Percentiles rank a stretch among this genome's conserved stretches.
phyloP scores from a whole-genome alignment of 768 basidiomycete genomes.

The Tulasnella sp. region DNA sequence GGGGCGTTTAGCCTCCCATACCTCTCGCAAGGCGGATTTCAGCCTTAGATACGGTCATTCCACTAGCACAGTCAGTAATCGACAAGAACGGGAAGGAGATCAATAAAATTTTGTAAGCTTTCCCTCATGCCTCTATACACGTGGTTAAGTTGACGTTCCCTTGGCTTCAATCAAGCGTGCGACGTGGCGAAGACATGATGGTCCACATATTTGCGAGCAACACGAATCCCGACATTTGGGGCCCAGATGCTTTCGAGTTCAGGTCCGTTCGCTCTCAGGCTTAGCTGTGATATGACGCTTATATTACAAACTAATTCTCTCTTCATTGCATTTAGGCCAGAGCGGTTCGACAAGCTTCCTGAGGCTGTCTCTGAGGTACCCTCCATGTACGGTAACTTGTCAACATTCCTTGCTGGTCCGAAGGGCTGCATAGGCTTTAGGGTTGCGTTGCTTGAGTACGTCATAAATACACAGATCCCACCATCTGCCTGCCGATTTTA shows the following conservation, averaged over 20 bases:
- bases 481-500: no score
- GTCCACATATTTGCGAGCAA: conserved; percentile 10
- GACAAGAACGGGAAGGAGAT: conserved; percentile 35
- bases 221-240: conserved; percentile 16
- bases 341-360: conserved; percentile 4
- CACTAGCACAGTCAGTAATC: conserved; percentile 37
- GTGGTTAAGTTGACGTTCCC: no score
- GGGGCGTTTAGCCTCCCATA: no score
- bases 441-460: conserved; percentile 15
- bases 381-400: conserved; percentile 4
- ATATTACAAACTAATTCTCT: no score
- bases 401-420: conserved; percentile 14
- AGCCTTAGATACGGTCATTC: conserved; percentile 43
- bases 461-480: not conserved
- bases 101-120: conserved; percentile 31
- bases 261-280: no score
- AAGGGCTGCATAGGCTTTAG: conserved; percentile 16
- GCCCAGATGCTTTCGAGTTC: conserved; percentile 19
- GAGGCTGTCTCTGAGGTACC: conserved; percentile 4
- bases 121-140: not conserved
- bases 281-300: no score
- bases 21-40: conserved; percentile 33
- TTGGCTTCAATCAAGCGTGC: no score
- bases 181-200: conserved; percentile 6
- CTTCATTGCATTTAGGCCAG: conserved; percentile 1